Evolutionary conservation across 306 rosid genomes (phyloP).

Genomic region (Corylus avellana): DNA sequence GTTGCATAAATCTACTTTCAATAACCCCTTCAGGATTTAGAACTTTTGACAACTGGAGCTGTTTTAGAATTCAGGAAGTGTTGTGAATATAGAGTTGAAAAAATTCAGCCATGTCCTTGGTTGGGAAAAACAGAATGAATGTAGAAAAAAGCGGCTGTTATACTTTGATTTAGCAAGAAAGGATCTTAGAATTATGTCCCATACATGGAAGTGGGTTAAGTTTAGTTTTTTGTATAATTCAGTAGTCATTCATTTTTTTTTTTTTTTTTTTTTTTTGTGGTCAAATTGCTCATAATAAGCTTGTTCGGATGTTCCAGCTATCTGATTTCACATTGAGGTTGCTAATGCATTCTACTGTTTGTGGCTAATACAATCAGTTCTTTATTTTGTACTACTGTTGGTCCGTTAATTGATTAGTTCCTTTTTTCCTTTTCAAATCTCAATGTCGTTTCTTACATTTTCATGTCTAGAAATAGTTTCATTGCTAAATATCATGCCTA

Average conservation of each 20-base stretch:
- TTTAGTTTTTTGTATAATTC: neutral
- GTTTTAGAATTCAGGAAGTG: neutral
- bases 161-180: neutral
- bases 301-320: constrained; percentile 5
- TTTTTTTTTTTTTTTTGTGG: neutral
- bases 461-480: neutral
- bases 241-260: neutral
- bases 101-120: constrained; percentile 1
- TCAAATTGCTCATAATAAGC: neutral
- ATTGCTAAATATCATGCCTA: neutral
- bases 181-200: neutral
- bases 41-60: neutral
- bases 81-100: neutral
- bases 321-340: neutral
- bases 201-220: constrained; percentile 4
- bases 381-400: neutral
- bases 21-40: neutral
- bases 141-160: neutral
- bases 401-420: neutral
- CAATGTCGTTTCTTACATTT: neutral
- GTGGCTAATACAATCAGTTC: neutral
- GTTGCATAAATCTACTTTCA: neutral
- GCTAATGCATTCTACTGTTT: neutral
- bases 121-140: neutral
- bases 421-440: neutral